Base-by-base conservation (phyloP, 345 rosid genomes). In the Laguncularia racemosa region DNA sequence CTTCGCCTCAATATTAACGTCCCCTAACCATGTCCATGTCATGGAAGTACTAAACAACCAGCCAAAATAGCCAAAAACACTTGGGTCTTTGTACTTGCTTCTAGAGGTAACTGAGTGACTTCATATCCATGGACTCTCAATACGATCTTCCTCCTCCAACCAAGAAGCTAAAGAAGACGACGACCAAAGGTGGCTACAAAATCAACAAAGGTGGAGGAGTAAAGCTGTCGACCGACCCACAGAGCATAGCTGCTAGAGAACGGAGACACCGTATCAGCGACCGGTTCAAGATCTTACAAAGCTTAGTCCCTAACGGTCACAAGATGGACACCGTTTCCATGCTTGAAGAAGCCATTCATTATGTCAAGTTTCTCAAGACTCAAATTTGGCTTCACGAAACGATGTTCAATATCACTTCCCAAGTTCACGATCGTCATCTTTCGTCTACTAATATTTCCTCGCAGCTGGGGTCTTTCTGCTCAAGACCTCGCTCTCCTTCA, bases 271-370 rank as follows among this genome's bases (percentile, higher is more conserved):
- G 96, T 16, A 91, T 91, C 63, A 88, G 96, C 49, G 82, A 85
- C 66, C 73, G 96, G 43, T 85, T 91, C 78, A 91, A 88, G 88
- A 80, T 79, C 69, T 62, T 91, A 52, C 95, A 82, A 62, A 88
- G 91, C 72, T 63, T 91, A 72, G 86, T 91, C 63, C 97, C 96
- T 11, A 95, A 95, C 9, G 97, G 91, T 26, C 62, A 81, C 4
- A 91, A 88, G 68, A 81, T 91, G 96, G 97, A 91, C 65, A 91
- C 97, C 0, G 96, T 82, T 33, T 85, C 96, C 28, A 85, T 91
- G 96, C 68, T 91, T 12, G 96, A 91, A 44, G 96, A 85, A 61
- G 89, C 96, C 60, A 91, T 91, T 40, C 72, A 79, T 16, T 91
- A 91, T 65, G 96, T 91, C n/a, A 88, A 91, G 85, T 80, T 85